These are phyloP conservation scores for Sporopachydermia cereana DNA, from an alignment of 1,139 yeast species.

Conservation along the genomic window DNA sequence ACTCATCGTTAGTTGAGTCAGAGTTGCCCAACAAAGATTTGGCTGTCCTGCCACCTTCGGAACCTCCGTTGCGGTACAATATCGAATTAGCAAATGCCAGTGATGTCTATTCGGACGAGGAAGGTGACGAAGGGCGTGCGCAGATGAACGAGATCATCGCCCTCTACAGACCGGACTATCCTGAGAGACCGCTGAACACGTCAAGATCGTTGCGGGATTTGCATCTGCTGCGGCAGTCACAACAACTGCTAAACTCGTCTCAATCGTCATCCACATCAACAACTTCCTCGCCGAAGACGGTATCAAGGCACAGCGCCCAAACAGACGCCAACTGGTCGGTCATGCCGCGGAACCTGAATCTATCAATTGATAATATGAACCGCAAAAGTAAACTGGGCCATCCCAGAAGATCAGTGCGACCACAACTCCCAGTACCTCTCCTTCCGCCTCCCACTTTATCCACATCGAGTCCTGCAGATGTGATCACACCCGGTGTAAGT, in stretches of 20 bases:
- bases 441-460: neutral
- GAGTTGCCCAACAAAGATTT: neutral
- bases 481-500: neutral
- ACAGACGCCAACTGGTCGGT: constrained; percentile 3
- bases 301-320: too few species aligned
- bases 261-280: neutral
- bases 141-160: neutral
- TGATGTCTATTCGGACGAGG: neutral
- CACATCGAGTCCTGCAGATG: neutral
- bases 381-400: neutral
- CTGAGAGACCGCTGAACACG: neutral
- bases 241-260: neutral
- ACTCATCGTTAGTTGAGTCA: neutral
- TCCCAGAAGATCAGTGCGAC: constrained; percentile 1
- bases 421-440: neutral
- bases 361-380: constrained; percentile 1
- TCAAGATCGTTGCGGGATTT: constrained; percentile 1
- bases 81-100: neutral
- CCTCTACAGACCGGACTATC: neutral
- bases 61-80: neutral
- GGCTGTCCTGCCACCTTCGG: neutral
- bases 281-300: neutral
- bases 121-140: neutral
- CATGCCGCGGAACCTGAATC: constrained; percentile 2
- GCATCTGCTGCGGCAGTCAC: constrained; percentile 1